Evolutionary conservation across 2,329 filamentous ascomycete genomes (phyloP), one percentile per base, ranked within the genome.

Genomic region (Colletotrichum sp.): DNA sequence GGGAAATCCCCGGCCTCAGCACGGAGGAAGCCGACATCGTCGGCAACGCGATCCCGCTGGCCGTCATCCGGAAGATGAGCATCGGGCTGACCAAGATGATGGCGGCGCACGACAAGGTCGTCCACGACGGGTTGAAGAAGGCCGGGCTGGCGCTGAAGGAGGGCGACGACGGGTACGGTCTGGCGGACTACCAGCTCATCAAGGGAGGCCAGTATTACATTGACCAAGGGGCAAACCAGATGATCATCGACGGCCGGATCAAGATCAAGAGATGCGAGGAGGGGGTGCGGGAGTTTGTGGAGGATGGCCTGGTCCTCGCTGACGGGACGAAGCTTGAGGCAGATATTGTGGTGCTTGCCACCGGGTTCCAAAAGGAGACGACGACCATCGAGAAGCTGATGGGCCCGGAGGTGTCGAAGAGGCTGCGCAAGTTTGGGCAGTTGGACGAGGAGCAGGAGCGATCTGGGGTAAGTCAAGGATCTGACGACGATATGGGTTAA

Each of bases 21-120:
- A 88, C 85, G 2, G 88, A 89, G 77, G 87, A 90, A 76, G 87
- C 87, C 8, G 90, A 91, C 74, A 80, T 90, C 4, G 85, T 86
- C 21, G 81, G 82, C 36, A 86, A 89, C 77, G 86, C 84, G 60
- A 80, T 89, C 5, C 88, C 89, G 5, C 84, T 85, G 67, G 85
- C 87, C 0, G 84, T 91, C 3, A 83, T 86, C 71, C 86, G 89
- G 32, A 86, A 86, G 0, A 80, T 90, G 24, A 83, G 84, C 71
- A 82, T 87, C 13, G 82, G 83, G 36, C 79, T 84, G 34, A 89
- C 88, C 4, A 81, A 84, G 28, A 79, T 81, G 21, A 86, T 88
- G 74, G 80, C 82, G 12, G 82, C 82, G 3, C 80, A 82, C n/a
- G 87, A 90, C 70, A 83, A 82, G 64, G 82, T 83, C 5, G 83